phyloP scores from a whole-genome alignment of 805 yeast species.

The Torulaspora delbrueckii region DNA sequence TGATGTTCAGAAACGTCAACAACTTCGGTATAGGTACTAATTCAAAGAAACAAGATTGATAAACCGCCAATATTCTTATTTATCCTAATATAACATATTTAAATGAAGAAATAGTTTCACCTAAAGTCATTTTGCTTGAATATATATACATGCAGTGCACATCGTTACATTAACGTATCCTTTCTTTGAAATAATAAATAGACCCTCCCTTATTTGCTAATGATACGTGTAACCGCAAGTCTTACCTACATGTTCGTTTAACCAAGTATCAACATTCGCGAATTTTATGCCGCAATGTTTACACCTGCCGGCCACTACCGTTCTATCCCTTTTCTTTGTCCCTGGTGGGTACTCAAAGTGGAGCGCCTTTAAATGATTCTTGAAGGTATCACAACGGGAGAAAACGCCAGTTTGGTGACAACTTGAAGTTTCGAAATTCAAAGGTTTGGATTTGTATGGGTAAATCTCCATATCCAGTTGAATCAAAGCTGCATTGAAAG shows the following conservation, averaged over 20 bases:
- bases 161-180: slow-evolving; percentile 1
- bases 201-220: slow-evolving; percentile 5
- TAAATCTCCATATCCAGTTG: slow-evolving; percentile 31
- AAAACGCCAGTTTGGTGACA: slow-evolving; percentile 86
- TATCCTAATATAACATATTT: slow-evolving; percentile 1
- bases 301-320: slow-evolving; percentile 66
- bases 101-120: neutral
- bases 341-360: slow-evolving; percentile 88
- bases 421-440: slow-evolving; percentile 29
- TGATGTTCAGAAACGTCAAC: slow-evolving; percentile 72
- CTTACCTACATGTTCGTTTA: slow-evolving; percentile 59
- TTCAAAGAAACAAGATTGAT: slow-evolving; percentile 7
- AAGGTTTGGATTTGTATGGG: slow-evolving; percentile 23
- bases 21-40: slow-evolving; percentile 43
- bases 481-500: slow-evolving; percentile 43
- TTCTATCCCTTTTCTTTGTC: slow-evolving; percentile 72
- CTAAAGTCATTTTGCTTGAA: neutral
- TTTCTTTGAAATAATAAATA: neutral
- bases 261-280: slow-evolving; percentile 73
- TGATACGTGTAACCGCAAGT: slow-evolving; percentile 32
- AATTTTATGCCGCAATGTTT: slow-evolving; percentile 68
- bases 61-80: slow-evolving; percentile 3
- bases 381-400: slow-evolving; percentile 85
- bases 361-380: slow-evolving; percentile 83
- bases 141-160: slow-evolving; percentile 3